phyloP scores from a whole-genome alignment of 306 rosid genomes.

The Ormosia emarginata region DNA sequence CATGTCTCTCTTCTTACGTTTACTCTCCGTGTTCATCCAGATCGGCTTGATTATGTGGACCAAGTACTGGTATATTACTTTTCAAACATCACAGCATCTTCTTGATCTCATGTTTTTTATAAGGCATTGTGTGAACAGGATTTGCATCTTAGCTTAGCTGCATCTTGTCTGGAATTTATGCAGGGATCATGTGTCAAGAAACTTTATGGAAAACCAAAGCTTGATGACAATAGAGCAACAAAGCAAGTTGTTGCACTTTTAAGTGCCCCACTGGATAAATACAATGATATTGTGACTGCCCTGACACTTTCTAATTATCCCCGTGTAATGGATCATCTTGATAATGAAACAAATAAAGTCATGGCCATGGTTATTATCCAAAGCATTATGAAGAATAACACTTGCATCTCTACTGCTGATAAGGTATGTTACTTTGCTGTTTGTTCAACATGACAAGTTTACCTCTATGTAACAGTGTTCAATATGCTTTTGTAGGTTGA shows the following conservation, averaged over 20 bases:
- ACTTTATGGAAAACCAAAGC: slow-evolving; percentile 85
- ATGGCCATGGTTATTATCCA: slow-evolving; percentile 96
- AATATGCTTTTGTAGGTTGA: slow-evolving; percentile 62
- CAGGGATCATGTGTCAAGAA: slow-evolving; percentile 96
- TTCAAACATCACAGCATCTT: not conserved
- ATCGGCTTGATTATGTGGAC: slow-evolving; percentile 95
- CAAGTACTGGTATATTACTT: slow-evolving; percentile 77
- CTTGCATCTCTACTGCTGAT: slow-evolving; percentile 72
- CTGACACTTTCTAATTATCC: slow-evolving; percentile 91
- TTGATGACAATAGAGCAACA: slow-evolving; percentile 85
- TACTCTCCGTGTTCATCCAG: slow-evolving; percentile 93
- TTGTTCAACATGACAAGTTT: slow-evolving; percentile 18
- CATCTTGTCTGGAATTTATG: slow-evolving; percentile 13
- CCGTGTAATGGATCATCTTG: slow-evolving; percentile 87
- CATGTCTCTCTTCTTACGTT: slow-evolving; percentile 94
- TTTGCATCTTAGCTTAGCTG: slow-evolving; percentile 18
- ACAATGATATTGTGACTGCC: slow-evolving; percentile 86
- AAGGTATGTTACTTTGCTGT: slow-evolving; percentile 52
- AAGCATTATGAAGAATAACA: slow-evolving; percentile 89
- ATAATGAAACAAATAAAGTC: slow-evolving; percentile 76
- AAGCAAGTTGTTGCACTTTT: slow-evolving; percentile 96
- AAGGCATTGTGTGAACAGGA: slow-evolving; percentile 8
- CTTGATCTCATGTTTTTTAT: not conserved
- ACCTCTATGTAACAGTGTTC: not conserved
- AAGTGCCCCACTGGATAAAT: slow-evolving; percentile 97